Percentiles rank a stretch among this genome's conserved stretches.
Conservation (phyloP, 257 asterid species). For the Fraxinus cuspidata region DNA sequence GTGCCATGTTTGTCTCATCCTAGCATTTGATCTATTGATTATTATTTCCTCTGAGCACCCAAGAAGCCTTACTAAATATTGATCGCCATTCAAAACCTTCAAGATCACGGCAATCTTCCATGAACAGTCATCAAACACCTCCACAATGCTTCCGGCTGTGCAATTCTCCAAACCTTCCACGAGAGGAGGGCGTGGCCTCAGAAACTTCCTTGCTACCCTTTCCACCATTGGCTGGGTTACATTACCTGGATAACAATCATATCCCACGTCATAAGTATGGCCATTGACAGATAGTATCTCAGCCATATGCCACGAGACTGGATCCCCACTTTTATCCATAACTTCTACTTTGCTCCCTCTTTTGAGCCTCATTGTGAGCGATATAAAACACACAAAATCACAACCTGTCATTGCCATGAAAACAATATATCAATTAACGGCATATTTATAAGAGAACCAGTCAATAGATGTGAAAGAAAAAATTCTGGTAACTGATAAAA, state of each 20-base stretch:
- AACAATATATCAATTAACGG: conserved; percentile 1
- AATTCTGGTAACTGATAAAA: not conserved
- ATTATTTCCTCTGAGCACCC: conserved; percentile 52
- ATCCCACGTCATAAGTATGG: conserved; percentile 48
- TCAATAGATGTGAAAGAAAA: not conserved
- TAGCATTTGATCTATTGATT: conserved; percentile 48
- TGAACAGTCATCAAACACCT: conserved; percentile 57
- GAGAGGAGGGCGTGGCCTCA: conserved; percentile 68
- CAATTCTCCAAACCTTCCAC: conserved; percentile 37
- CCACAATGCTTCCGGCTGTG: conserved; percentile 61
- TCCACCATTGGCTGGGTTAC: conserved; percentile 37
- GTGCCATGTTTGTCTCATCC: conserved; percentile 61
- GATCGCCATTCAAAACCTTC: conserved; percentile 42
- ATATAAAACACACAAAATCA: conserved; percentile 25
- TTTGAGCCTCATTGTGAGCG: conserved; percentile 52
- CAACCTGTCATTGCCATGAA: conserved; percentile 34
- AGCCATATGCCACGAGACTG: conserved; percentile 57
- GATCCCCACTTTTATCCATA: conserved; percentile 44
- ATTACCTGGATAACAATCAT: conserved; percentile 40
- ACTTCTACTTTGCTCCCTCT: conserved; percentile 77
- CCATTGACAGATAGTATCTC: conserved; percentile 62
- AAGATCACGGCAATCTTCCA: conserved; percentile 69
- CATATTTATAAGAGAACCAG: conserved; percentile 13
- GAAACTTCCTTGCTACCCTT: conserved; percentile 48
- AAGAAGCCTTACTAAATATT: conserved; percentile 56